A percentile compares a stretch with the other conserved stretches of the same genome.
phyloP scores from a whole-genome alignment of 805 yeast genomes.

The Yamadazyma olivae region DNA sequence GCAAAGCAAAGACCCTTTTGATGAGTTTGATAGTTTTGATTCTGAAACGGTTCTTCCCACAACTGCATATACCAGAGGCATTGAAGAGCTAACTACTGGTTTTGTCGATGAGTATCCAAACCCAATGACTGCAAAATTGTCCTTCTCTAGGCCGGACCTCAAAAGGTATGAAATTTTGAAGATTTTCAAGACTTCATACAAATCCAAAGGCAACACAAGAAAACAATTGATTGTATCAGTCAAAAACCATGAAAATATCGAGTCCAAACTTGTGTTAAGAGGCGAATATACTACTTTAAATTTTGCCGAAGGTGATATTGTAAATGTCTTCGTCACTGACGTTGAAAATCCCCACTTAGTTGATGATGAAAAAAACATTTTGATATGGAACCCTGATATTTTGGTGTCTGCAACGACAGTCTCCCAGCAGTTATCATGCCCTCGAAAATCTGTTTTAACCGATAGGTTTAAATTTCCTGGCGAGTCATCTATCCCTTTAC shows the following conservation, averaged over 20 bases:
- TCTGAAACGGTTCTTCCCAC: background rate
- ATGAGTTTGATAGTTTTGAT: constrained; percentile 2
- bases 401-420: constrained; percentile 78
- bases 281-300: constrained; percentile 59
- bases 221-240: constrained; percentile 58
- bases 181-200: constrained; percentile 29
- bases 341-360: constrained; percentile 40
- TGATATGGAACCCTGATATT: constrained; percentile 81
- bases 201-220: constrained; percentile 22
- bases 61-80: constrained; percentile 1
- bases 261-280: constrained; percentile 48
- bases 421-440: constrained; percentile 72
- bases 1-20: constrained; percentile 1
- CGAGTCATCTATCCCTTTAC: constrained; percentile 57
- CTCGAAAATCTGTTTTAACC: constrained; percentile 64
- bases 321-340: constrained; percentile 56
- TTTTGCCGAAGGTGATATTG: constrained; percentile 49
- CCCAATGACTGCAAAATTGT: constrained; percentile 12
- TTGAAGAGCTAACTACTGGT: background rate
- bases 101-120: constrained; percentile 1
- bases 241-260: constrained; percentile 27
- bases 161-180: constrained; percentile 44
- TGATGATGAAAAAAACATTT: constrained; percentile 56
- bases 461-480: constrained; percentile 60
- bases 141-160: constrained; percentile 47